Percentiles rank a stretch among this genome's conserved stretches.
phyloP scores from a whole-genome alignment of 805 yeast genomes.

The Priceomyces castillae region DNA sequence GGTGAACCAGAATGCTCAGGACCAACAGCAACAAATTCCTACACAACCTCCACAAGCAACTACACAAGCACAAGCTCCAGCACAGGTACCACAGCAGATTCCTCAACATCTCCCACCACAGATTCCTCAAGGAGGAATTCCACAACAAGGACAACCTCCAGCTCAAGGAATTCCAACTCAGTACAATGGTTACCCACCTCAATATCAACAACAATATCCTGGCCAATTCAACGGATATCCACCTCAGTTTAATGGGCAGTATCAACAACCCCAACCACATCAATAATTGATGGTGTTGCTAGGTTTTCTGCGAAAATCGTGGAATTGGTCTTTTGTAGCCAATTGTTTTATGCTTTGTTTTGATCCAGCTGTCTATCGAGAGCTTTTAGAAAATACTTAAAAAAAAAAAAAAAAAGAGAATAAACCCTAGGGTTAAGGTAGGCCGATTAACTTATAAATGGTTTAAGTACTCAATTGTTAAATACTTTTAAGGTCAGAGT shows the following conservation, averaged over 20 bases:
- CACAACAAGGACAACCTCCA: slow-evolving; percentile 7
- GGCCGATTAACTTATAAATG: not conserved
- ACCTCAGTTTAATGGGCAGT: slow-evolving; percentile 13
- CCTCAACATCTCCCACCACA: slow-evolving; percentile 10
- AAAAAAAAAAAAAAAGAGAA: slow-evolving; percentile 5
- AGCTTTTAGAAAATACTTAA: not conserved
- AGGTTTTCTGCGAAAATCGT: no score
- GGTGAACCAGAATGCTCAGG: slow-evolving; percentile 5
- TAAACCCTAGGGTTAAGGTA: not conserved
- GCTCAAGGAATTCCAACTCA: slow-evolving; percentile 22
- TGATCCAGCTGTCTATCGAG: not conserved
- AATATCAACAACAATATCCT: slow-evolving; percentile 7
- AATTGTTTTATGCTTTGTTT: slow-evolving; percentile 4
- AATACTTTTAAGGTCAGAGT: not conserved
- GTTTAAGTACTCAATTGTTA: not conserved
- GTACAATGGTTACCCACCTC: slow-evolving; percentile 20
- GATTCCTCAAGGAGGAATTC: not conserved
- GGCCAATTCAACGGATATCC: slow-evolving; percentile 15
- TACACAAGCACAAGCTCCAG: slow-evolving; percentile 4
- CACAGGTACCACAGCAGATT: slow-evolving; percentile 9
- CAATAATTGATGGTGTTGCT: no score
- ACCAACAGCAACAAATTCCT: slow-evolving; percentile 10
- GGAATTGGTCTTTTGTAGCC: not conserved
- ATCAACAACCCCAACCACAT: slow-evolving; percentile 15
- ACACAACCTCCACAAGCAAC: slow-evolving; percentile 4